These are phyloP conservation scores for Hymenoscyphus fructigenus DNA, from an alignment of 2,329 filamentous ascomycete genomes.

Conservation along the genomic window DNA sequence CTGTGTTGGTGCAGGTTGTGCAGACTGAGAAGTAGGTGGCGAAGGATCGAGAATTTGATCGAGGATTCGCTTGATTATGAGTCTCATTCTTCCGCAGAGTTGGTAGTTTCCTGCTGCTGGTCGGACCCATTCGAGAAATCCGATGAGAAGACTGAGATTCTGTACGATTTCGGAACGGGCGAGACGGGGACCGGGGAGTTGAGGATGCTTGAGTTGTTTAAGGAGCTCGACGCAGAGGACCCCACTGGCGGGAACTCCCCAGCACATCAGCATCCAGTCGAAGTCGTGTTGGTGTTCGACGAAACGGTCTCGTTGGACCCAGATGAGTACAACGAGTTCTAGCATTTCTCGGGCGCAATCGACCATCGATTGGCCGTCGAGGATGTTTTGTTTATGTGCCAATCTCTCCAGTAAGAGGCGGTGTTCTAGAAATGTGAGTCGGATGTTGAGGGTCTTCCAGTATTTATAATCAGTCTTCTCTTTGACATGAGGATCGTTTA, in stretches of 20 bases:
- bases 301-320: slow-evolving; percentile 51
- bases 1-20: not conserved
- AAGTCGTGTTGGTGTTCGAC: slow-evolving; percentile 43
- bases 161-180: slow-evolving; percentile 51
- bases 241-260: slow-evolving; percentile 49
- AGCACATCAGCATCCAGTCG: slow-evolving; percentile 51
- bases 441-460: slow-evolving; percentile 45
- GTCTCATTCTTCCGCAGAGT: slow-evolving; percentile 47
- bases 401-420: slow-evolving; percentile 59
- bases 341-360: slow-evolving; percentile 49
- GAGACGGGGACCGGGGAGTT: slow-evolving; percentile 38
- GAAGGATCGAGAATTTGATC: slow-evolving; percentile 48
- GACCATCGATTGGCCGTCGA: slow-evolving; percentile 43
- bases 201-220: slow-evolving; percentile 40
- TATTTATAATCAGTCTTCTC: slow-evolving; percentile 41
- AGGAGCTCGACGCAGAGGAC: slow-evolving; percentile 52
- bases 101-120: slow-evolving; percentile 49
- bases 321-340: slow-evolving; percentile 46
- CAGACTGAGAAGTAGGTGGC: slow-evolving; percentile 13
- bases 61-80: slow-evolving; percentile 50
- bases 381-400: slow-evolving; percentile 46
- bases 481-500: slow-evolving; percentile 41
- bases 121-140: slow-evolving; percentile 51
- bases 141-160: slow-evolving; percentile 51
- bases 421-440: slow-evolving; percentile 54